phyloP scores from a whole-genome alignment of 148 eudicot genomes.

The Polygonum maritimum region DNA sequence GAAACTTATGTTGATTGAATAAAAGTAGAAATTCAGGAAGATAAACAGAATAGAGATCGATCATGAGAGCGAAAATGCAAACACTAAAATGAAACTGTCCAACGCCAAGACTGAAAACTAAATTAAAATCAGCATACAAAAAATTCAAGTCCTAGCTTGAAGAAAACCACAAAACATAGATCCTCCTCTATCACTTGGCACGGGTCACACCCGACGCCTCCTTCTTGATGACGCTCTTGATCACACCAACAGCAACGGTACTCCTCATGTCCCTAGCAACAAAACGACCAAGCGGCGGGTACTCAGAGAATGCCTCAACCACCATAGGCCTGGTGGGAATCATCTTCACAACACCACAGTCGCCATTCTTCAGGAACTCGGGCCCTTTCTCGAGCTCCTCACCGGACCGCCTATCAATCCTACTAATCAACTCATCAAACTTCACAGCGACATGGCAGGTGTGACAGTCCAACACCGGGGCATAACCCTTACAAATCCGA shows the following conservation, averaged over 20 bases:
- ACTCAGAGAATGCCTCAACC: conserved; percentile 24
- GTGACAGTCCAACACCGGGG: conserved; percentile 27
- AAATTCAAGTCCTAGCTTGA: background rate
- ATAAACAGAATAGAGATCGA: too few relatives aligned
- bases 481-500: conserved; percentile 26
- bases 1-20: too few relatives aligned
- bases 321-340: conserved; percentile 29
- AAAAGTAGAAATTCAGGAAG: too few relatives aligned
- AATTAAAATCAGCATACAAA: too few relatives aligned
- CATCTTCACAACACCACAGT: conserved; percentile 26
- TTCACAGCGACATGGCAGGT: conserved; percentile 26
- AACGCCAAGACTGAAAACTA: too few relatives aligned
- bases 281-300: conserved; percentile 25
- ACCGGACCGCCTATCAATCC: conserved; percentile 23
- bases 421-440: conserved; percentile 23
- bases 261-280: conserved; percentile 22
- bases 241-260: conserved; percentile 26
- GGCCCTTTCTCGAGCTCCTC: conserved; percentile 27
- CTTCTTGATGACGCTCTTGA: conserved; percentile 21
- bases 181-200: conserved; percentile 12
- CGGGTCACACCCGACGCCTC: conserved; percentile 26
- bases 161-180: background rate
- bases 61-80: too few relatives aligned
- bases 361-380: conserved; percentile 22
- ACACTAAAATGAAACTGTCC: too few relatives aligned